Percentiles rank a stretch among this genome's conserved stretches.
phyloP scores from a whole-genome alignment of 2,329 filamentous ascomycete genomes.

The Verticillium nubilum region DNA sequence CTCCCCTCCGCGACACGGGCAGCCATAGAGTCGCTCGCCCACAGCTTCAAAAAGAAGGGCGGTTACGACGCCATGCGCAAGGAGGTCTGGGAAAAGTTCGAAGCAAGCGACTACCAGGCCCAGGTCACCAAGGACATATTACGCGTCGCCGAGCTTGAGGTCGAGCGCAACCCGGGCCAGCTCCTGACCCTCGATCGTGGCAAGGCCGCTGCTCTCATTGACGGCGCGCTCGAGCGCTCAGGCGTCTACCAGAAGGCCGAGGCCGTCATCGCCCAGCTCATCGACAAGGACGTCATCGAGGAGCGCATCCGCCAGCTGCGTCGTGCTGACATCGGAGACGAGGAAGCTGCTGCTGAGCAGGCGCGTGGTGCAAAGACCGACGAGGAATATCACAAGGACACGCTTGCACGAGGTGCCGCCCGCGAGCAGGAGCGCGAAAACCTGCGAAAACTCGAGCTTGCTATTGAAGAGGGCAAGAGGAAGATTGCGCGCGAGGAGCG shows the following conservation, averaged over 20 bases:
- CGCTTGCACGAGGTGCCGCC: constrained; percentile 51
- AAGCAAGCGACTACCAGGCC: constrained; percentile 63
- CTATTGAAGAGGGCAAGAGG: constrained; percentile 57
- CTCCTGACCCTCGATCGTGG: constrained; percentile 68
- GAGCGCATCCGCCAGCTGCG: constrained; percentile 64
- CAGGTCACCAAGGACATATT: constrained; percentile 62
- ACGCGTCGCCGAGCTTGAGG: constrained; percentile 65
- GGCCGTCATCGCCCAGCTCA: constrained; percentile 55
- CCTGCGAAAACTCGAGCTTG: constrained; percentile 51
- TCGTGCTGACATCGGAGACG: constrained; percentile 61
- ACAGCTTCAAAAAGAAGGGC: constrained; percentile 81
- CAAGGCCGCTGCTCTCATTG: constrained; percentile 70
- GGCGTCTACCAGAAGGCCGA: constrained; percentile 71
- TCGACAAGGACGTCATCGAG: constrained; percentile 64
- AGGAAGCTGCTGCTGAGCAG: constrained; percentile 61
- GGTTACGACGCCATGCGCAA: constrained; percentile 76
- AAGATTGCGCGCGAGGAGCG: constrained; percentile 53
- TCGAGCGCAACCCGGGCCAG: constrained; percentile 67
- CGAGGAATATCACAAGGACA: constrained; percentile 65
- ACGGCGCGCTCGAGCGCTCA: constrained; percentile 71
- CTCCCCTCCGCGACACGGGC: constrained; percentile 66
- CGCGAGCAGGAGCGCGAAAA: constrained; percentile 59
- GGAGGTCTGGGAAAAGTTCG: constrained; percentile 70
- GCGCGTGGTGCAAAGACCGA: constrained; percentile 65
- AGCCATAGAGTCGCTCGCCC: constrained; percentile 69